A percentile compares a stretch with the other conserved stretches of the same genome.
These are phyloP conservation scores for Protomyces arabidopsidicola DNA, from an alignment of 1,139 yeast species.

Conservation along the genomic window DNA sequence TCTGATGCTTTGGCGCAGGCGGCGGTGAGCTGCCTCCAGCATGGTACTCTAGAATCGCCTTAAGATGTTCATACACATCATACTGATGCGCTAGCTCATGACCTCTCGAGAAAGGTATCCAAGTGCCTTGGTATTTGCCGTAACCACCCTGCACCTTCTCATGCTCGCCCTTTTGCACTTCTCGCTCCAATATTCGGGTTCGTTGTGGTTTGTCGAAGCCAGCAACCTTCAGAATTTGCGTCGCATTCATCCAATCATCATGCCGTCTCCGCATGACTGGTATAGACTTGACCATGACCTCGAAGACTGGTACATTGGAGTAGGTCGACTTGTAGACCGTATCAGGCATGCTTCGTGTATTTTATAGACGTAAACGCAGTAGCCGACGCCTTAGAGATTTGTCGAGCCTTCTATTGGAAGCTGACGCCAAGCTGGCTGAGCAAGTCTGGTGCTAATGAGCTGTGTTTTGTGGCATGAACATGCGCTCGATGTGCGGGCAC, in stretches of 20 bases:
- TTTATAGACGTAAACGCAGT: too few species aligned
- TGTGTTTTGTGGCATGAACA: too few species aligned
- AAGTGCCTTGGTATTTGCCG: slow-evolving; percentile 73
- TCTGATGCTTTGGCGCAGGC: slow-evolving; percentile 28
- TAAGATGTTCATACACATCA: slow-evolving; percentile 57
- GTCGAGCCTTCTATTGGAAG: too few species aligned
- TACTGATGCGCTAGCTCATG: slow-evolving; percentile 58
- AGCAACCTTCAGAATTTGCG: slow-evolving; percentile 83
- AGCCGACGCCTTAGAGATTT: too few species aligned
- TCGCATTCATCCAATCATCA: slow-evolving; percentile 87
- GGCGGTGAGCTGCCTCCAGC: slow-evolving; percentile 40
- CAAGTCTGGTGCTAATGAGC: too few species aligned
- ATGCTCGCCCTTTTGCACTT: slow-evolving; percentile 77
- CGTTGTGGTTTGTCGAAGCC: slow-evolving; percentile 81
- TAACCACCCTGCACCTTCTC: slow-evolving; percentile 95
- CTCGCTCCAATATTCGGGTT: slow-evolving; percentile 78
- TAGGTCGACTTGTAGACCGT: slow-evolving; percentile 47
- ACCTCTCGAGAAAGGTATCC: slow-evolving; percentile 49
- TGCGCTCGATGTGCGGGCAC: too few species aligned
- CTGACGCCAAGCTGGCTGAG: too few species aligned
- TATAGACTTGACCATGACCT: slow-evolving; percentile 63
- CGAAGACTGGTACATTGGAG: slow-evolving; percentile 65
- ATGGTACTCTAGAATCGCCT: slow-evolving; percentile 61
- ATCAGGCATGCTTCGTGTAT: slow-evolving; percentile 1
- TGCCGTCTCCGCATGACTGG: slow-evolving; percentile 75